phyloP scores from a whole-genome alignment of 805 yeast genomes.

The Hanseniaspora osmophila region DNA sequence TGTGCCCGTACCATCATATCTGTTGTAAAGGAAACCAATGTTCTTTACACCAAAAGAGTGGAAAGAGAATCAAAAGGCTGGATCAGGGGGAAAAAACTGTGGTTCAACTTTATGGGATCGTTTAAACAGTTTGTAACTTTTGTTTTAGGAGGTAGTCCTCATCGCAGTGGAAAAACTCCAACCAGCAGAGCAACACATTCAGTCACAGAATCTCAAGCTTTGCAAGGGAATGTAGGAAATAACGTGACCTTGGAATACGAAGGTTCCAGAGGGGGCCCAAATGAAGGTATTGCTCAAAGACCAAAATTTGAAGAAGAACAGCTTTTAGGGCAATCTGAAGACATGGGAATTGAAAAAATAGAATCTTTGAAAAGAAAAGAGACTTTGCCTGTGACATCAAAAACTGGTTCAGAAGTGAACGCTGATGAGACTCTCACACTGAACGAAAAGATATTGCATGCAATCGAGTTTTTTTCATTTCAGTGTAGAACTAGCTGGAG shows the following conservation, averaged over 20 bases:
- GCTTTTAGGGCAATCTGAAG: conserved; percentile 13
- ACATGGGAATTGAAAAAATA: background rate
- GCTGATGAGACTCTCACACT: background rate
- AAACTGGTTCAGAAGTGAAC: no score
- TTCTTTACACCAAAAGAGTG: conserved; percentile 19
- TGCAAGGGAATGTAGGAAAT: conserved; percentile 19
- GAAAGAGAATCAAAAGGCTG: conserved; percentile 23
- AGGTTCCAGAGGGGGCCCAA: no score
- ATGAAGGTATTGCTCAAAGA: conserved; percentile 10
- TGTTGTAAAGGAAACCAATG: conserved; percentile 21
- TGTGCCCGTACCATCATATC: conserved; percentile 21
- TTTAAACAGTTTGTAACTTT: conserved; percentile 24
- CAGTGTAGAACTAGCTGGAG: conserved; percentile 4
- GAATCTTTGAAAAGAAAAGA: background rate
- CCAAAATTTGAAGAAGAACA: conserved; percentile 18
- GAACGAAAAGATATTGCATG: conserved; percentile 4
- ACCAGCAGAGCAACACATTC: conserved; percentile 4
- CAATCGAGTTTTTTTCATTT: background rate
- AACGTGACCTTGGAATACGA: background rate
- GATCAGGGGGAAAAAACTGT: conserved; percentile 25
- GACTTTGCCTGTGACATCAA: no score
- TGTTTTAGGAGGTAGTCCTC: conserved; percentile 15
- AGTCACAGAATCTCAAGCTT: conserved; percentile 24
- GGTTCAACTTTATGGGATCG: conserved; percentile 30
- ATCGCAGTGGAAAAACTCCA: background rate